Base-by-base conservation (phyloP, 768 basidiomycete species). In the Holtermanniella nyarrowii region DNA sequence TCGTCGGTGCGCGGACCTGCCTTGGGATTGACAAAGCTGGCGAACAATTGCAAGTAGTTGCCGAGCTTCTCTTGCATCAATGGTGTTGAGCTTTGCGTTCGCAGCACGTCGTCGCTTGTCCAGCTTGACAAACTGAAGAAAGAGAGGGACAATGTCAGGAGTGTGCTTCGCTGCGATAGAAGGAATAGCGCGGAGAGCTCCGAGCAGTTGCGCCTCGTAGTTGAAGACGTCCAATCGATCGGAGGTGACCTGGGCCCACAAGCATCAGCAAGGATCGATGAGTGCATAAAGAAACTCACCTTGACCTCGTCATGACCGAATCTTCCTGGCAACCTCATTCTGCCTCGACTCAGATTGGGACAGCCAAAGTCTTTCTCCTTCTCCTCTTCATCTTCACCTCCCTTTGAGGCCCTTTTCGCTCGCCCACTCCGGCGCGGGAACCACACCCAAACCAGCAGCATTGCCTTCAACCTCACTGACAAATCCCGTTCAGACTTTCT, bases 21-120 rank as follows among this genome's bases (percentile, higher is more conserved):
- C 72, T 88, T 93, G n/a, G 91, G 93, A 64, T 96, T 97, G 60
- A 75, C 74, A 67, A 99, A 86, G 66, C 90, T 93, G 46, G 86
- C 78, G 70, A 96, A 87, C 11, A 97, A 77, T 18, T 79, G 79
- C 23, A 97, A 80, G 82, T 87, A 97, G 0, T 80, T 76, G 14
- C 73, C 73, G 11, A 95, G 78, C 63, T 69, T 62, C 23, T 54
- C 44, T 44, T 72, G 71, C 2, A 57, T 58, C 16, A 60, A 54
- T 24, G 65, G 61, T 4, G 56, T 59, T 0, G 63, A 64, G 2
- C 68, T 42, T 20, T 39, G 82, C 84, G 23, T 76, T 70, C 39
- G 81, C 82, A 3, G 68, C 60, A 13, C 61, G 10, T 51, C 59
- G 14, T 55, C 54, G 11, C 60, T 49, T 53, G 40, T 48, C 48